Conservation (phyloP, 371 early-diverging fungal species). For the Mucor plumbeus region DNA sequence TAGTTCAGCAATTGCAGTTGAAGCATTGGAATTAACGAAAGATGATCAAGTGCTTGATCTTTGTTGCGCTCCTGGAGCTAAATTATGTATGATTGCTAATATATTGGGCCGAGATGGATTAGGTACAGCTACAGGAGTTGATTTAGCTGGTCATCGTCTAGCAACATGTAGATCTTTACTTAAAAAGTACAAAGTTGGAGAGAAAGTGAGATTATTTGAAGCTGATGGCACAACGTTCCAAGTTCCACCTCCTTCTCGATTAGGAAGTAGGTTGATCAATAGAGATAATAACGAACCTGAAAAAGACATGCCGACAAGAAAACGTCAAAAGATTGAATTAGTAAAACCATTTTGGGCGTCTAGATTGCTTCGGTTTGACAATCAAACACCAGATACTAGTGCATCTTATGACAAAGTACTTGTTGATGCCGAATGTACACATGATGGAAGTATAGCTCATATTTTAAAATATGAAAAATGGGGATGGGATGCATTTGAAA, state of each 20-base stretch:
- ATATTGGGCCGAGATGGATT: constrained; percentile 56
- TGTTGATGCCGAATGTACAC: constrained; percentile 97
- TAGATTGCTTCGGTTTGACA: constrained; percentile 66
- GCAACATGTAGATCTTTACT: constrained; percentile 72
- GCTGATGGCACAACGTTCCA: constrained; percentile 86
- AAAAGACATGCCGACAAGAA: constrained; percentile 3
- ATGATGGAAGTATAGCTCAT: constrained; percentile 93
- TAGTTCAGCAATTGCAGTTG: constrained; percentile 76
- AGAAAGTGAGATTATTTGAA: constrained; percentile 65
- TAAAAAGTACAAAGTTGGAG: constrained; percentile 68
- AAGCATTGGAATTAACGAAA: constrained; percentile 59
- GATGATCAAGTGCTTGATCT: constrained; percentile 83
- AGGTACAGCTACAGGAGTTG: constrained; percentile 94
- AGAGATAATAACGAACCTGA: neutral
- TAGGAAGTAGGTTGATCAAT: constrained; percentile 28
- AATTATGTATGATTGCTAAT: constrained; percentile 83
- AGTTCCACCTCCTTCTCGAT: constrained; percentile 69
- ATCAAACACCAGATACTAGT: constrained; percentile 39
- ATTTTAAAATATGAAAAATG: constrained; percentile 79
- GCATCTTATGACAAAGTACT: constrained; percentile 84
- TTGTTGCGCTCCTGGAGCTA: constrained; percentile 86
- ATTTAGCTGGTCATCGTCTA: constrained; percentile 76
- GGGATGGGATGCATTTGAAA: constrained; percentile 75
- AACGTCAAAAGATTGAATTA: constrained; percentile 19
- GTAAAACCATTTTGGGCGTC: constrained; percentile 81